Evolutionary conservation across 2,329 filamentous ascomycete species (phyloP).

Genomic region (Colletotrichum orchidophilum): DNA sequence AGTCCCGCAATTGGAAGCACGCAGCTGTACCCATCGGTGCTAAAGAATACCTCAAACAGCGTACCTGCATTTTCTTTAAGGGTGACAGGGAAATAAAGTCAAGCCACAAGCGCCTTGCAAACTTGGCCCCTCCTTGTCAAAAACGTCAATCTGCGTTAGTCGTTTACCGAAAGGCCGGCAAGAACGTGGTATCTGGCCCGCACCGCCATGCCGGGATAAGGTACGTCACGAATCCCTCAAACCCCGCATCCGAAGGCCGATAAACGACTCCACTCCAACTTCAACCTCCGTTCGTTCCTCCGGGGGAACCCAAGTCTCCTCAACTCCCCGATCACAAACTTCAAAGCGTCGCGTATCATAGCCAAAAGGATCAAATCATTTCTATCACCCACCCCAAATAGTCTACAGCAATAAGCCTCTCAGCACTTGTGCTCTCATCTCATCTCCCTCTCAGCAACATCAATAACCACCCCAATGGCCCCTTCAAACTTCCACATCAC

Average conservation of each 20-base stretch:
- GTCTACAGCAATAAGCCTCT: not conserved
- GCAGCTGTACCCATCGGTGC: too few relatives aligned
- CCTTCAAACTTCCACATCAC: constrained; percentile 37
- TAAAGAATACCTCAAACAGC: too few relatives aligned
- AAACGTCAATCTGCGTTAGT: too few relatives aligned
- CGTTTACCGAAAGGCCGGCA: not conserved
- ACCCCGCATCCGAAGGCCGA: constrained; percentile 7
- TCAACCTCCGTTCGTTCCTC: not conserved
- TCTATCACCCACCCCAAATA: not conserved
- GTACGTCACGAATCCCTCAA: not conserved
- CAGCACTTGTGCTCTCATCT: not conserved
- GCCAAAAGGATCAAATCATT: not conserved
- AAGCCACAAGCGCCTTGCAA: too few relatives aligned
- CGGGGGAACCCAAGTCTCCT: not conserved
- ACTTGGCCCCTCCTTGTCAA: too few relatives aligned
- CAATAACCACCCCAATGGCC: not conserved
- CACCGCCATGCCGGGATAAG: not conserved
- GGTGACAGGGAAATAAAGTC: too few relatives aligned
- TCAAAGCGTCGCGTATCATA: too few relatives aligned
- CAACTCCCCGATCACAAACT: not conserved
- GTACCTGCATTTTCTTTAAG: too few relatives aligned
- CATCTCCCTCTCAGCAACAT: too few relatives aligned
- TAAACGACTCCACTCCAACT: not conserved
- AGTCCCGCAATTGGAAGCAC: too few relatives aligned
- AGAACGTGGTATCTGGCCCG: not conserved